Evolutionary conservation across 345 rosid genomes (phyloP).

Genomic region (Gossypium australe): DNA sequence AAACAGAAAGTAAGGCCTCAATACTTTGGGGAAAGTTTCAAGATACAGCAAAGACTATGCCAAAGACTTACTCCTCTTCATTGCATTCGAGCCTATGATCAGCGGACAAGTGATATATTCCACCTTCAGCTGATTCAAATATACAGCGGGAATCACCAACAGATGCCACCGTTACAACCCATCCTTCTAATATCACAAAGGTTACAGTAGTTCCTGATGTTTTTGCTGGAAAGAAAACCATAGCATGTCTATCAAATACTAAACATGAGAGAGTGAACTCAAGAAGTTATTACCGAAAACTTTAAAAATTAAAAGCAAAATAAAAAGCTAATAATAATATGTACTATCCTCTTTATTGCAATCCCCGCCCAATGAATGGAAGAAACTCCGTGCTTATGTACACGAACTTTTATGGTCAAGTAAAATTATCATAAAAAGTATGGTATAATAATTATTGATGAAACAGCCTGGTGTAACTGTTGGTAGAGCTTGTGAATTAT

Average conservation of each 20-base stretch:
- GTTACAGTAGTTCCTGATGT: constrained; percentile 95
- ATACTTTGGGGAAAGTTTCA: constrained; percentile 7
- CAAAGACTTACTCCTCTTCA: constrained; percentile 74
- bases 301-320: background rate
- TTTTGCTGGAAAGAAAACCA: constrained; percentile 43
- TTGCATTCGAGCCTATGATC: constrained; percentile 97
- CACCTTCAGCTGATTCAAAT: constrained; percentile 96
- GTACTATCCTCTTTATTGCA: background rate
- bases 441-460: background rate
- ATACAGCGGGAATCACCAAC: constrained; percentile 98
- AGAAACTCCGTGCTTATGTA: background rate
- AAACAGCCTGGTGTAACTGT: background rate
- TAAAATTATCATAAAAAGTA: background rate
- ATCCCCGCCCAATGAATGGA: background rate
- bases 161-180: constrained; percentile 91
- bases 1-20: constrained; percentile 12
- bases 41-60: constrained; percentile 5
- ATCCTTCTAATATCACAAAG: constrained; percentile 86
- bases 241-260: background rate
- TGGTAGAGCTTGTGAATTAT: background rate
- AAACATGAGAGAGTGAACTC: background rate
- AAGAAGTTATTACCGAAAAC: background rate
- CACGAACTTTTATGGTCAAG: background rate
- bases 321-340: background rate
- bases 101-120: constrained; percentile 79